Percentiles rank a stretch among this genome's conserved stretches.
These are phyloP conservation scores for Eutrema yunnanense DNA, from an alignment of 345 rosid genomes.

Conservation along the genomic window DNA sequence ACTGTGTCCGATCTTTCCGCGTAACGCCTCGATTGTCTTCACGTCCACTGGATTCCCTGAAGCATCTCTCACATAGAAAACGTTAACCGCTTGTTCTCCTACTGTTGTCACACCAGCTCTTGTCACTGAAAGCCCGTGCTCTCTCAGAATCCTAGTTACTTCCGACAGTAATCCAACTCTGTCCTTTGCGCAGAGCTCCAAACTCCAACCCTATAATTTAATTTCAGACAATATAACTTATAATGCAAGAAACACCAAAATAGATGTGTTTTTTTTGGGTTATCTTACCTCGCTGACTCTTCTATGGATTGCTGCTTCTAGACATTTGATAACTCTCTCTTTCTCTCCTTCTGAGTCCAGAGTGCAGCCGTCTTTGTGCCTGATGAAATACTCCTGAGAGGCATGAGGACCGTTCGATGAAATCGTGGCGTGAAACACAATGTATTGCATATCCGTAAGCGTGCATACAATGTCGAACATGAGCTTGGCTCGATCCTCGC, in stretches of 20 bases:
- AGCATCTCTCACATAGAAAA: constrained; percentile 80
- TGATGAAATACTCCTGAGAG: constrained; percentile 81
- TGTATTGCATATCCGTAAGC: constrained; percentile 94
- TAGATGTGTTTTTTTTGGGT: neutral
- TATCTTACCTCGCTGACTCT: constrained; percentile 81
- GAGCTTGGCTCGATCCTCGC: constrained; percentile 86
- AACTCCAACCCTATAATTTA: constrained; percentile 62
- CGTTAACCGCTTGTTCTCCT: constrained; percentile 80
- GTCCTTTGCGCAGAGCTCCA: constrained; percentile 84
- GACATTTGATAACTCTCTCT: constrained; percentile 78
- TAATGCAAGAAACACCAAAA: constrained; percentile 8
- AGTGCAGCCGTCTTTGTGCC: constrained; percentile 90
- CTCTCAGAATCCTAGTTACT: constrained; percentile 79
- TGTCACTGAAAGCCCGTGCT: constrained; percentile 73
- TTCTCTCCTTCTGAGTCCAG: constrained; percentile 80
- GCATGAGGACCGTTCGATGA: constrained; percentile 76
- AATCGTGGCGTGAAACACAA: constrained; percentile 83
- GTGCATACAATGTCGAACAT: constrained; percentile 94
- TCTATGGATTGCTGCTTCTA: constrained; percentile 83
- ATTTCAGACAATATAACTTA: neutral
- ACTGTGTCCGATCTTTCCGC: constrained; percentile 76
- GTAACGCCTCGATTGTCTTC: constrained; percentile 73
- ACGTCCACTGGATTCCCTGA: constrained; percentile 80
- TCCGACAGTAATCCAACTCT: constrained; percentile 81
- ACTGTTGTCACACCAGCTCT: constrained; percentile 85